Conservation (phyloP, 1,284 basidiomycete genomes). For the Ustilago curta region DNA sequence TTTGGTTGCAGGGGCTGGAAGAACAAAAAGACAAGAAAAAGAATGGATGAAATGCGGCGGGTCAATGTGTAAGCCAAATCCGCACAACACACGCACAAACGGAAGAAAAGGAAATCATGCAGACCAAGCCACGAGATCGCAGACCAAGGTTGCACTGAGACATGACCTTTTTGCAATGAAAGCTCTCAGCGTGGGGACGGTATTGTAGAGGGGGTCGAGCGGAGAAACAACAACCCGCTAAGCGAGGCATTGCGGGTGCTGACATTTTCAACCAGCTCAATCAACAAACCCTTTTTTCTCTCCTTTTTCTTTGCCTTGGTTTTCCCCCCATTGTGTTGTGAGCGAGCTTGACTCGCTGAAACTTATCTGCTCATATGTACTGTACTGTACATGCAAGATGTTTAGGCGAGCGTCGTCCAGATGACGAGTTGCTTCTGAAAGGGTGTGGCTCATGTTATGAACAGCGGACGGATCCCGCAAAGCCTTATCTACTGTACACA, state of each 20-base stretch:
- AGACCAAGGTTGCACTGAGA: too few species aligned
- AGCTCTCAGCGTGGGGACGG: constrained; percentile 12
- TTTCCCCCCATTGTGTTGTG: not conserved
- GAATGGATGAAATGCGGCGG: not conserved
- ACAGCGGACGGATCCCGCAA: too few species aligned
- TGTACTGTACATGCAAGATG: too few species aligned
- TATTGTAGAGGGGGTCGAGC: too few species aligned
- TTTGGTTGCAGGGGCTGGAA: too few species aligned
- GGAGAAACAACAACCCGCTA: constrained; percentile 9
- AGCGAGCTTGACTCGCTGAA: too few species aligned
- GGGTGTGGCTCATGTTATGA: too few species aligned
- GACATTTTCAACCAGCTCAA: constrained; percentile 9
- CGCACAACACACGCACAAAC: not conserved
- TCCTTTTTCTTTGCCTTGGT: not conserved
- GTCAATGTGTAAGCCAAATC: too few species aligned
- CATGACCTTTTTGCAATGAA: not conserved
- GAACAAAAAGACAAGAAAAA: not conserved
- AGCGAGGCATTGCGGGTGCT: constrained; percentile 13
- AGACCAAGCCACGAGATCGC: constrained; percentile 8
- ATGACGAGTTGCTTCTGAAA: too few species aligned
- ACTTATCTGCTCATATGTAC: too few species aligned
- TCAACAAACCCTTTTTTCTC: not conserved
- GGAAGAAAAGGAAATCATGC: constrained; percentile 3
- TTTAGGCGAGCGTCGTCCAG: too few species aligned
- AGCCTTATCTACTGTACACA: too few species aligned